phyloP scores from a whole-genome alignment of 2,329 filamentous ascomycete genomes.

The Dactylonectria macrodidyma region DNA sequence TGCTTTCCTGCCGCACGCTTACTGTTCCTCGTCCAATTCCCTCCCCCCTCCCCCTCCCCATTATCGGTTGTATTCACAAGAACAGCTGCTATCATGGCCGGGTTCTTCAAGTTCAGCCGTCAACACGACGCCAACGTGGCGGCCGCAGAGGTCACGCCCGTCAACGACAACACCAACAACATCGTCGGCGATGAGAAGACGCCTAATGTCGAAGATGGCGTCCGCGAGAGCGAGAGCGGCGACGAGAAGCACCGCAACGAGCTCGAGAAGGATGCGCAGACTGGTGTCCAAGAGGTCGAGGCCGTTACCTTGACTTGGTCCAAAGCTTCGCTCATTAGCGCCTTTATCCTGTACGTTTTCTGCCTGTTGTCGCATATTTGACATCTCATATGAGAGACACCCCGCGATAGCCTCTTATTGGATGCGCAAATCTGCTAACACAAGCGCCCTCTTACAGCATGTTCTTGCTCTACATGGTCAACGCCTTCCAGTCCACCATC shows the following conservation, averaged over 20 bases:
- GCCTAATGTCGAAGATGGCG: slow-evolving; percentile 21
- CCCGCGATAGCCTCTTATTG: no score
- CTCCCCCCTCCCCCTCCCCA: not conserved
- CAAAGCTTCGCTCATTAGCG: slow-evolving; percentile 52
- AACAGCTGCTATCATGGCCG: not conserved
- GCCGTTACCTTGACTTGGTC: slow-evolving; percentile 59
- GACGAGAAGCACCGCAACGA: slow-evolving; percentile 28
- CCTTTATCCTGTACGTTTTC: slow-evolving; percentile 52
- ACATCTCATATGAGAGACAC: not conserved
- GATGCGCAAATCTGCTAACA: slow-evolving; percentile 5
- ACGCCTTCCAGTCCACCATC: slow-evolving; percentile 63
- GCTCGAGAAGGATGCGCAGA: slow-evolving; percentile 48
- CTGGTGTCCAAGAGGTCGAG: slow-evolving; percentile 58
- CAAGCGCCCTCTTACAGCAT: slow-evolving; percentile 48
- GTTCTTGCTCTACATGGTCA: slow-evolving; percentile 66
- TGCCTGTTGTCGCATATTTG: not conserved
- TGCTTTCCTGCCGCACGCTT: not conserved
- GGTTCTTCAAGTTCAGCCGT: not conserved
- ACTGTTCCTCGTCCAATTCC: not conserved
- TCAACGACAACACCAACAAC: slow-evolving; percentile 38
- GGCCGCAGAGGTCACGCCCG: not conserved
- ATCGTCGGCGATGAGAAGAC: slow-evolving; percentile 13
- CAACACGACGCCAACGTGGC: not conserved
- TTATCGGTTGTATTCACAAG: not conserved
- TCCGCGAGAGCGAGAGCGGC: slow-evolving; percentile 28